Base-by-base conservation (phyloP, 805 yeast species). In the Monosporozyma servazzii region DNA sequence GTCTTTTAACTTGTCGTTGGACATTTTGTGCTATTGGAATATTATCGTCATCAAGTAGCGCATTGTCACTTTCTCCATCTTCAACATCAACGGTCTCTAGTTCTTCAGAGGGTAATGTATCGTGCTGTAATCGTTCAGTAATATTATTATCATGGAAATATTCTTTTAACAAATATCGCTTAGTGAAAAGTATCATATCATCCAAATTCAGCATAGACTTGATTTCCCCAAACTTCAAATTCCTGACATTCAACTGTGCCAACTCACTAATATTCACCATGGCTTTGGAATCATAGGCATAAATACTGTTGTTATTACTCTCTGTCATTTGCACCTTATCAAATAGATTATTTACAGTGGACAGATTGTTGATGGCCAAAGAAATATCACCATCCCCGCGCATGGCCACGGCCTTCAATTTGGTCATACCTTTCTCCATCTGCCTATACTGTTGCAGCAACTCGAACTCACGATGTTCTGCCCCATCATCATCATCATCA, bases 261-360 rank as follows among this genome's bases (percentile, higher is more conserved):
- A 83, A 74, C 52, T 76, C 77, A 37, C 86, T 76, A 10, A 84
- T 76, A 53, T 76, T 80, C 30, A 73, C 71, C 57, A 86, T 72
- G 5, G 84, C 80, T 51, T 79, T 79, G 1, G 91, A 75, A 64
- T 86, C 95, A 51, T 77, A 75, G 0, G 87, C 86, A 30, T 76
- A 72, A 9, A 76, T 57, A 2, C 65, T 65, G 54, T 71, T 75
- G 49, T 64, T 68, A 18, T 67, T 61, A 45, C 69, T 67, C 6
- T 63, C 66, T 33, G 71, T 72, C 17, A 2, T 27, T 13, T 31
- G 23, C 2, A 77, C 72, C 29, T 68, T 66, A 1, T 68, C 63
- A 54, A 78, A 82, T 18, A 80, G 62, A 0, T 61, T 60, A 54
- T 82, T 79, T 6, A 77, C 74, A n/a, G 67, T 69, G 2, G 63